Evolutionary conservation across 176 grass and related monocot species (phyloP).

Genomic region (Echinochloa phyllopogon): DNA sequence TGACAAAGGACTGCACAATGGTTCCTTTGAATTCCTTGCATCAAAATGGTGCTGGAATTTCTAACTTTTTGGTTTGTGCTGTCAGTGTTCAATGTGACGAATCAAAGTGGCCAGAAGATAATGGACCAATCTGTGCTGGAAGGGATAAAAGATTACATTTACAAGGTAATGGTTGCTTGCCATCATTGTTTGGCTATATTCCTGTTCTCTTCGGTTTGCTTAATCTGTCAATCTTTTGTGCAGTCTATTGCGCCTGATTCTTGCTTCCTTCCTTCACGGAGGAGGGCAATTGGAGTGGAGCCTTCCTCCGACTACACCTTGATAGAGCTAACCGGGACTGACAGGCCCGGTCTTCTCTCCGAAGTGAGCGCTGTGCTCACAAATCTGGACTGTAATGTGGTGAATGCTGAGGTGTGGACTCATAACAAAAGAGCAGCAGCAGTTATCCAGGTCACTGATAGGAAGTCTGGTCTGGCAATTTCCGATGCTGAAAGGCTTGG

Average conservation of each 20-base stretch:
- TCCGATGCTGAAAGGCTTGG: conserved; percentile 57
- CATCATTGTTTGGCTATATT: conserved; percentile 13
- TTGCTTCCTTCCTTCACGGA: conserved; percentile 54
- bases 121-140: conserved; percentile 47
- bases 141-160: conserved; percentile 62
- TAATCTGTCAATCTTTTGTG: conserved; percentile 26
- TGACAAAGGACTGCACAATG: not conserved
- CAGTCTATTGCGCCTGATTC: conserved; percentile 72
- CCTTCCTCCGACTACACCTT: conserved; percentile 70
- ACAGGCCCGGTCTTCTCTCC: conserved; percentile 85
- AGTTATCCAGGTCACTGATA: conserved; percentile 81
- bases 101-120: conserved; percentile 79
- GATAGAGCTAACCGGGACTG: conserved; percentile 90
- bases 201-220: conserved; percentile 29
- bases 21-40: conserved; percentile 26
- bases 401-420: conserved; percentile 89
- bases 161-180: conserved; percentile 52
- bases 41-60: not conserved
- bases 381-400: conserved; percentile 77
- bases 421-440: conserved; percentile 84
- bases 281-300: conserved; percentile 63
- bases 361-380: conserved; percentile 89
- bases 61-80: conserved; percentile 26
- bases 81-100: conserved; percentile 87
- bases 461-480: conserved; percentile 57